A percentile compares a stretch with the other conserved stretches of the same genome.
Evolutionary conservation across 2,329 filamentous ascomycete genomes (phyloP).

Genomic region (Sarocladium strictum): DNA sequence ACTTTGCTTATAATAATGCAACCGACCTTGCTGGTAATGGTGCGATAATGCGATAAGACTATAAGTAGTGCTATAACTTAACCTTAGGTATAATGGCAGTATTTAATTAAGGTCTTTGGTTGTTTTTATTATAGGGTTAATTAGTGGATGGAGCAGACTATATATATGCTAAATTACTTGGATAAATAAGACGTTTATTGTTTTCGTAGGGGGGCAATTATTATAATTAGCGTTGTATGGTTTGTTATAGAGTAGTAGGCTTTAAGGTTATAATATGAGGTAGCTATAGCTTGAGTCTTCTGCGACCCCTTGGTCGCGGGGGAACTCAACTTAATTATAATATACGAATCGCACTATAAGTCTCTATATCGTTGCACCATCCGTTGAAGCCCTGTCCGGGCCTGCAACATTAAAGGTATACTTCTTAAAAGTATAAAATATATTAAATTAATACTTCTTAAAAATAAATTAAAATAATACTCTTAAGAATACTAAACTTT

Average conservation of each 20-base stretch:
- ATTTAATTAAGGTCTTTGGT: not conserved
- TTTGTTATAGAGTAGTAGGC: too few relatives aligned
- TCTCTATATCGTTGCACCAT: not conserved
- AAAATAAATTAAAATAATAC: not conserved
- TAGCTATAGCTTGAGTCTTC: not conserved
- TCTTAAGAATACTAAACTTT: not conserved
- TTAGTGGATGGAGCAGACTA: not conserved
- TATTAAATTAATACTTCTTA: not conserved
- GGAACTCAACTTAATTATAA: not conserved
- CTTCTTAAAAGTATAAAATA: not conserved
- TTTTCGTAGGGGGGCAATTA: not conserved
- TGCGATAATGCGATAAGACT: too few relatives aligned
- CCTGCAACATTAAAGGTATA: not conserved
- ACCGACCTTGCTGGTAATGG: too few relatives aligned
- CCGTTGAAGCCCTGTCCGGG: not conserved
- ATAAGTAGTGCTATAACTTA: too few relatives aligned
- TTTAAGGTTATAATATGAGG: not conserved
- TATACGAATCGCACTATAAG: not conserved
- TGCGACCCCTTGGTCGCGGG: not conserved
- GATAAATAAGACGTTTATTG: not conserved
- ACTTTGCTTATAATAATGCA: too few relatives aligned
- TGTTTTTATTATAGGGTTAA: not conserved
- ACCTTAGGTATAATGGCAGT: not conserved
- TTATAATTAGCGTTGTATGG: not conserved
- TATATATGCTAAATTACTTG: not conserved